Percentiles rank a stretch among this genome's conserved stretches.
These are phyloP conservation scores for Globisporangium carolinianum DNA, from an alignment of 352 stramenopile species.

Conservation along the genomic window DNA sequence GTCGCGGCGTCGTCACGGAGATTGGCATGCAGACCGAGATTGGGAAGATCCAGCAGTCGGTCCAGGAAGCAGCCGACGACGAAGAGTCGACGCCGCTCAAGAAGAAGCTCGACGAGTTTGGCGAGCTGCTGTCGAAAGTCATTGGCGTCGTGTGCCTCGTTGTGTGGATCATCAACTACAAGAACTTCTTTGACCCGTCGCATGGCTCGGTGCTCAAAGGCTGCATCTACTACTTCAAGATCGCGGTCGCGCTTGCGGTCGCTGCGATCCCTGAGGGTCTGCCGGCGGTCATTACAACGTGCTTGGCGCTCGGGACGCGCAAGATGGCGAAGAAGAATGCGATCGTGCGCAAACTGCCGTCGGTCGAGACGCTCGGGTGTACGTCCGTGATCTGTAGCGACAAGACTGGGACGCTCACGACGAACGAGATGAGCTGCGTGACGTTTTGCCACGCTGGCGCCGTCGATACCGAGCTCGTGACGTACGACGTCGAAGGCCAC, in stretches of 20 bases:
- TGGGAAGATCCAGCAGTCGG: slow-evolving; percentile 94
- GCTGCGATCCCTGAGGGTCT: slow-evolving; percentile 98
- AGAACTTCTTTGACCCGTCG: slow-evolving; percentile 92
- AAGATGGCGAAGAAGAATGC: slow-evolving; percentile 97
- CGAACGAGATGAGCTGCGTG: slow-evolving; percentile 96
- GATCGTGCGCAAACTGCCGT: slow-evolving; percentile 97
- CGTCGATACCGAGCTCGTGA: slow-evolving; percentile 69
- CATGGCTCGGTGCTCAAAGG: slow-evolving; percentile 90
- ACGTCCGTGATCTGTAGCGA: slow-evolving; percentile 93
- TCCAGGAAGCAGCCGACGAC: slow-evolving; percentile 90
- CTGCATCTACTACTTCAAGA: slow-evolving; percentile 99
- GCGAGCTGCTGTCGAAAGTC: slow-evolving; percentile 92
- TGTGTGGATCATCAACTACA: slow-evolving; percentile 97
- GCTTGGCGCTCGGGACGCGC: slow-evolving; percentile 91
- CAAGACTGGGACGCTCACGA: slow-evolving; percentile 95
- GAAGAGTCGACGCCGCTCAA: slow-evolving; percentile 95
- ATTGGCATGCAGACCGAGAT: slow-evolving; percentile 99
- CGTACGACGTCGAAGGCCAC: slow-evolving; percentile 91
- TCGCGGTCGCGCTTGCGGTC: slow-evolving; percentile 97
- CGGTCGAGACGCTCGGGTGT: slow-evolving; percentile 97
- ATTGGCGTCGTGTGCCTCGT: slow-evolving; percentile 97
- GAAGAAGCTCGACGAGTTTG: slow-evolving; percentile 99
- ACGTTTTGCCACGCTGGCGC: slow-evolving; percentile 68
- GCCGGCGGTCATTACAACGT: slow-evolving; percentile 97
- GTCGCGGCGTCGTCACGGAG: slow-evolving; percentile 89